These are phyloP conservation scores for Pouteria campechiana DNA, from an alignment of 179 eudicot genomes.

Conservation along the genomic window DNA sequence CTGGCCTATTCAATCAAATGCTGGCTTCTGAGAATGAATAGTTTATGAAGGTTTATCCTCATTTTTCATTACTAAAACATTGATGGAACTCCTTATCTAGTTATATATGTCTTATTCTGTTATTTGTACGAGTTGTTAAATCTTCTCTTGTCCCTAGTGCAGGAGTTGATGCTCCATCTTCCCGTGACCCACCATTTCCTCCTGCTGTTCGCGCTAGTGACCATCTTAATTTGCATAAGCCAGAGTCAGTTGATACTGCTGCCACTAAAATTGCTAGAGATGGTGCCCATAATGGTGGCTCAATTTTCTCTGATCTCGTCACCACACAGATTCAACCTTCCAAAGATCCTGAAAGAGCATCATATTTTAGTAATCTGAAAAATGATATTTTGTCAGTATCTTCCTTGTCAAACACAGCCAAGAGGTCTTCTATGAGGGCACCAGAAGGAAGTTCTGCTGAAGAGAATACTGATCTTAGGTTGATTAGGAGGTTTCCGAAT, in stretches of 20 bases:
- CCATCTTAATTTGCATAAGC: slow-evolving; percentile 44
- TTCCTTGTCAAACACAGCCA: slow-evolving; percentile 53
- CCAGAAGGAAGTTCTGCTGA: slow-evolving; percentile 61
- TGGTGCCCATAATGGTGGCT: slow-evolving; percentile 62
- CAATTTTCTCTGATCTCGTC: slow-evolving; percentile 60
- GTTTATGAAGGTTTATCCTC: too few species aligned
- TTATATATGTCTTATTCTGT: too few species aligned
- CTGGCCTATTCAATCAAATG: too few species aligned
- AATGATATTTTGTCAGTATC: slow-evolving; percentile 55
- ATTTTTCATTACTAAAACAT: too few species aligned
- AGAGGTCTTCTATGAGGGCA: slow-evolving; percentile 56
- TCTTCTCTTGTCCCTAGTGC: slow-evolving; percentile 63
- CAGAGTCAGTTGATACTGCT: slow-evolving; percentile 54
- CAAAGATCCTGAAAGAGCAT: slow-evolving; percentile 52
- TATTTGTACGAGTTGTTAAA: too few species aligned
- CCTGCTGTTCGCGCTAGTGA: slow-evolving; percentile 89
- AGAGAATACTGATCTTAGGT: slow-evolving; percentile 48
- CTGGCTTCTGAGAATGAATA: too few species aligned
- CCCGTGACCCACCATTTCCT: slow-evolving; percentile 98
- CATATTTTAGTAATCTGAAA: slow-evolving; percentile 36
- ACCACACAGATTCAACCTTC: slow-evolving; percentile 81
- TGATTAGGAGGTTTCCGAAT: slow-evolving; percentile 51
- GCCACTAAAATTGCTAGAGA: slow-evolving; percentile 35
- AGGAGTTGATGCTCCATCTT: slow-evolving; percentile 99
- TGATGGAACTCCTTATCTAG: too few species aligned